phyloP scores from a whole-genome alignment of 768 basidiomycete species.

The Pisolithus orientalis region DNA sequence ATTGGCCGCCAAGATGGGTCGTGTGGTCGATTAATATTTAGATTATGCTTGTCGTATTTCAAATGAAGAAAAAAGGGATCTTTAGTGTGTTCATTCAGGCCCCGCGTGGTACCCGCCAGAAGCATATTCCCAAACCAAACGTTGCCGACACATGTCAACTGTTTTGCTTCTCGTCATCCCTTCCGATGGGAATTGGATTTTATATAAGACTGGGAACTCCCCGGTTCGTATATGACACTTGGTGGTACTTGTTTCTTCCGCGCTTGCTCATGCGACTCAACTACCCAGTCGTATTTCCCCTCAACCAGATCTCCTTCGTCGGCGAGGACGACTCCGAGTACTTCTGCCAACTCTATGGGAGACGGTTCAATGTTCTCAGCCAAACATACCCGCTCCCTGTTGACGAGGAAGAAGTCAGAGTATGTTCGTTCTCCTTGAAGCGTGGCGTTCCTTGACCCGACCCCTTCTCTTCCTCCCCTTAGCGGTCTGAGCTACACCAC shows the following conservation, averaged over 20 bases:
- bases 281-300: slow-evolving; percentile 28
- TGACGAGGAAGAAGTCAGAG: slow-evolving; percentile 61
- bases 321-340: slow-evolving; percentile 43
- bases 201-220: slow-evolving; percentile 23
- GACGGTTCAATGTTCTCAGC: slow-evolving; percentile 52
- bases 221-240: background rate
- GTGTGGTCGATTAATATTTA: slow-evolving; percentile 7
- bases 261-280: slow-evolving; percentile 21
- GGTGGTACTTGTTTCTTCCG: slow-evolving; percentile 18
- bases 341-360: slow-evolving; percentile 48
- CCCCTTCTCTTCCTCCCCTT: slow-evolving; percentile 3
- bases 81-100: slow-evolving; percentile 16
- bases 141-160: slow-evolving; percentile 17
- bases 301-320: slow-evolving; percentile 31
- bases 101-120: slow-evolving; percentile 28
- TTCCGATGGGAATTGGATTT: slow-evolving; percentile 9
- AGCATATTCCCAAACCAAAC: slow-evolving; percentile 7
- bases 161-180: slow-evolving; percentile 28
- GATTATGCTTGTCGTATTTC: slow-evolving; percentile 26
- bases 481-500: slow-evolving; percentile 63
- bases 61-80: slow-evolving; percentile 13
- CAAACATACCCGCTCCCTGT: slow-evolving; percentile 56
- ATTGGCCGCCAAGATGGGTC: background rate
- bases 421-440: slow-evolving; percentile 17
- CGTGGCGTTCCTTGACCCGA: background rate